Conservation (phyloP, 345 rosid genomes). For the Arabidopsis thaliana region DNA sequence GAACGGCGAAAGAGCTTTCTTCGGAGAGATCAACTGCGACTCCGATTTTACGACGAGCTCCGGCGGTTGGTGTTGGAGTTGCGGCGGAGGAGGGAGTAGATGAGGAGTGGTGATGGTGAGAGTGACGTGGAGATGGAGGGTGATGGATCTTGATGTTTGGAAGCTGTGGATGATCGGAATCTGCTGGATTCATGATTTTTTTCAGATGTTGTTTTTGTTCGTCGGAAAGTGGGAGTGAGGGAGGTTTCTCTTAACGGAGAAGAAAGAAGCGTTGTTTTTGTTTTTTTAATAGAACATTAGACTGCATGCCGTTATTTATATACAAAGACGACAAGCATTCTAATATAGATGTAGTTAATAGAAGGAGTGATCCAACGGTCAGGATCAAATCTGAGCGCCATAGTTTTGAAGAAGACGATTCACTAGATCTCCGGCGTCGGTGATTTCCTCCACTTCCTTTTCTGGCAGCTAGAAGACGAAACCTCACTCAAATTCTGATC, state of each 20-base stretch:
- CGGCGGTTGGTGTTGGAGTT: slow-evolving; percentile 81
- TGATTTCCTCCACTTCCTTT: background rate
- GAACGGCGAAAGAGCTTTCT: slow-evolving; percentile 80
- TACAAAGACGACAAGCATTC: slow-evolving; percentile 4
- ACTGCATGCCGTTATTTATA: slow-evolving; percentile 3
- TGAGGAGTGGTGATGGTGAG: slow-evolving; percentile 46
- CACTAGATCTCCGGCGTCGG: slow-evolving; percentile 29
- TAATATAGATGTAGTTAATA: background rate
- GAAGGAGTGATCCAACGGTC: slow-evolving; percentile 9
- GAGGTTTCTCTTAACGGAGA: slow-evolving; percentile 18
- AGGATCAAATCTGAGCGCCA: slow-evolving; percentile 13
- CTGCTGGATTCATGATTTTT: slow-evolving; percentile 46
- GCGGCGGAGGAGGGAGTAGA: slow-evolving; percentile 48
- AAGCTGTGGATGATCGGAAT: slow-evolving; percentile 67
- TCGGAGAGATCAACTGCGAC: slow-evolving; percentile 93
- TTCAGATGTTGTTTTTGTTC: slow-evolving; percentile 26
- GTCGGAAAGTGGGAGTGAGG: slow-evolving; percentile 14
- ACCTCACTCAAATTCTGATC: slow-evolving; percentile 26
- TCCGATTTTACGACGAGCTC: slow-evolving; percentile 88
- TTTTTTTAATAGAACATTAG: background rate
- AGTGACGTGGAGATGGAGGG: slow-evolving; percentile 59
- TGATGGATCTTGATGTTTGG: slow-evolving; percentile 84
- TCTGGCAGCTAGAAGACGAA: slow-evolving; percentile 11
- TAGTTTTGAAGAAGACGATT: background rate
- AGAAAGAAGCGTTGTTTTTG: slow-evolving; percentile 1